phyloP scores from a whole-genome alignment of 345 rosid genomes.

The Boechera stricta region DNA sequence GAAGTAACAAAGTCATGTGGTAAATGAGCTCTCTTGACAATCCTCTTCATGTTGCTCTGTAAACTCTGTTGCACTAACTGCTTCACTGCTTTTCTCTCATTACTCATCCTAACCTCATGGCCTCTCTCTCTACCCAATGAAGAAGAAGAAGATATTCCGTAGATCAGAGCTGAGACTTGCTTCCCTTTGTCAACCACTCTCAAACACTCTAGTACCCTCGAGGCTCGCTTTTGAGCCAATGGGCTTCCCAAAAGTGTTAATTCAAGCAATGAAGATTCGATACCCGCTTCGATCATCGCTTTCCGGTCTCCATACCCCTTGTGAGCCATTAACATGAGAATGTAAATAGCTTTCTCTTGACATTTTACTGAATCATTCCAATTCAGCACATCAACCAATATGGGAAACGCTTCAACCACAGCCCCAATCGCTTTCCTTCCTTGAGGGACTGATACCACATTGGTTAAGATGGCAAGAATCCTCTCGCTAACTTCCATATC shows the following conservation, averaged over 20 bases:
- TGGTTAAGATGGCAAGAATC: conserved; percentile 72
- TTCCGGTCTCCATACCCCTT: conserved; percentile 72
- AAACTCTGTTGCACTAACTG: conserved; percentile 89
- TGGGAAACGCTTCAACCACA: conserved; percentile 60
- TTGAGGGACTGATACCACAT: conserved; percentile 69
- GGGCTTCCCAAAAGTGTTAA: conserved; percentile 81
- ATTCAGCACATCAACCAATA: conserved; percentile 78
- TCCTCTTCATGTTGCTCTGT: conserved; percentile 91
- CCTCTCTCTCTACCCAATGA: conserved; percentile 49
- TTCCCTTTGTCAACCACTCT: conserved; percentile 82
- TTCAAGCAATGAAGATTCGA: conserved; percentile 81
- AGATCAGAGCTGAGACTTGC: conserved; percentile 86
- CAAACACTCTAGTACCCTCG: conserved; percentile 78
- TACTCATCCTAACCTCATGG: conserved; percentile 63
- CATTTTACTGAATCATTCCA: conserved; percentile 88
- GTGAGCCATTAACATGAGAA: conserved; percentile 94
- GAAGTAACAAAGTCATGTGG: conserved; percentile 87
- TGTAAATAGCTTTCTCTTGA: conserved; percentile 88
- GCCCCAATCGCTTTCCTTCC: conserved; percentile 71
- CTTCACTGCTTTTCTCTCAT: conserved; percentile 90
- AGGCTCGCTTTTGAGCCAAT: conserved; percentile 86
- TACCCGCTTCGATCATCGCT: conserved; percentile 90
- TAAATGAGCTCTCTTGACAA: conserved; percentile 87
- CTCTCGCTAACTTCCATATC: conserved; percentile 91
- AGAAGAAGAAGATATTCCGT: conserved; percentile 58